Conservation (phyloP, 257 asterid genomes). For the Plantago major region DNA sequence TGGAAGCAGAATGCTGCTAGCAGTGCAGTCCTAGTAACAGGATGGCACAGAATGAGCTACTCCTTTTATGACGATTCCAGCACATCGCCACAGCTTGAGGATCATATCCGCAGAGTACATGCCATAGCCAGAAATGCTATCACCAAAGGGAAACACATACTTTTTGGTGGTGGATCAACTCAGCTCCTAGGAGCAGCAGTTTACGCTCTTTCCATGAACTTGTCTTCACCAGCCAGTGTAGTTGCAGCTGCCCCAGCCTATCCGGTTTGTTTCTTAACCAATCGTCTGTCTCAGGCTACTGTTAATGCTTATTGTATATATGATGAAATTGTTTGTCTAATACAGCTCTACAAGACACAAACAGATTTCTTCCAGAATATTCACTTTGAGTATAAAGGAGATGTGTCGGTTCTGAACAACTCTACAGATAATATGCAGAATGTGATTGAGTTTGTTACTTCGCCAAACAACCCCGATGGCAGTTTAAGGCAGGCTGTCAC, state of each 20-base stretch:
- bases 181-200: constrained; percentile 68
- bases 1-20: constrained; percentile 45
- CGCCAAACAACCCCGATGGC: constrained; percentile 77
- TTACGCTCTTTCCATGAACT: constrained; percentile 56
- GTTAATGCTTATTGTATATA: no score
- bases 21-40: constrained; percentile 54
- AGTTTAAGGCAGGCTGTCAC: constrained; percentile 34
- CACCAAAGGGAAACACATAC: constrained; percentile 42
- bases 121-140: constrained; percentile 42
- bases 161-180: constrained; percentile 69
- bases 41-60: constrained; percentile 91
- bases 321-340: background rate
- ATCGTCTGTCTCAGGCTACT: no score
- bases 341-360: constrained; percentile 46
- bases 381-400: constrained; percentile 46
- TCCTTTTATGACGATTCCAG: constrained; percentile 5
- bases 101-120: constrained; percentile 41
- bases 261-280: constrained; percentile 31
- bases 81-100: constrained; percentile 42
- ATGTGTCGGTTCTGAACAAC: constrained; percentile 30
- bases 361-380: constrained; percentile 42
- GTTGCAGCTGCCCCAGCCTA: constrained; percentile 53
- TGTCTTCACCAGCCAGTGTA: constrained; percentile 46
- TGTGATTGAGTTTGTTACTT: constrained; percentile 63
- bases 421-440: constrained; percentile 22